Conservation (phyloP, 2,329 filamentous ascomycete species). For the Camptophora hylomeconis region DNA sequence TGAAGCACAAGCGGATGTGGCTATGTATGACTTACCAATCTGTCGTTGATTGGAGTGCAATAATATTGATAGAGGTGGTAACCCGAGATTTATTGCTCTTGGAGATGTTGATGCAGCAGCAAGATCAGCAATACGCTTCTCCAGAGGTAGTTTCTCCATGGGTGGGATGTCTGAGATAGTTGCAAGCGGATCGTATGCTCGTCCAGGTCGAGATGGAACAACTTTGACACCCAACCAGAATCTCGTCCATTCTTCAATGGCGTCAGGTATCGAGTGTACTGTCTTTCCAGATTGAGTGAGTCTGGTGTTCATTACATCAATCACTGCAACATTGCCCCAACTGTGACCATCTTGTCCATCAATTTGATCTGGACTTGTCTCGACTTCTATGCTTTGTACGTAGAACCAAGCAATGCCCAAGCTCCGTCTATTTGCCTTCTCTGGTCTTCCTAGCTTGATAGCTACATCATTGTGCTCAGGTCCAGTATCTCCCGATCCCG, state of each 20-base stretch:
- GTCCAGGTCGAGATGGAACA: slow-evolving; percentile 36
- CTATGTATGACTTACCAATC: slow-evolving; percentile 79
- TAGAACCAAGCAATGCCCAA: slow-evolving; percentile 65
- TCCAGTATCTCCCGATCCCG: slow-evolving; percentile 41
- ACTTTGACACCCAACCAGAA: slow-evolving; percentile 75
- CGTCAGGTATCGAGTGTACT: slow-evolving; percentile 65
- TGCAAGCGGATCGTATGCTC: slow-evolving; percentile 23
- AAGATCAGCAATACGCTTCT: slow-evolving; percentile 65
- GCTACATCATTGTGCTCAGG: slow-evolving; percentile 59
- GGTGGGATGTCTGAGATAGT: slow-evolving; percentile 21
- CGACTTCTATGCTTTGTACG: slow-evolving; percentile 32
- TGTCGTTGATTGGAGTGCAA: slow-evolving; percentile 84
- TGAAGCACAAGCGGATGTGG: slow-evolving; percentile 65
- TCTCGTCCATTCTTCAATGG: slow-evolving; percentile 67
- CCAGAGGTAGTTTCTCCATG: slow-evolving; percentile 45
- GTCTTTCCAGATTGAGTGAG: slow-evolving; percentile 88
- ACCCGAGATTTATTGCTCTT: slow-evolving; percentile 70
- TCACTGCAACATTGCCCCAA: slow-evolving; percentile 77
- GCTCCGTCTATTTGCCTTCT: slow-evolving; percentile 5
- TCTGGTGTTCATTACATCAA: slow-evolving; percentile 74
- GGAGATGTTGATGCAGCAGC: slow-evolving; percentile 80
- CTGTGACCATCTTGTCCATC: slow-evolving; percentile 52
- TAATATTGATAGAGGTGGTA: slow-evolving; percentile 79
- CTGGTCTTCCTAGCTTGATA: slow-evolving; percentile 24
- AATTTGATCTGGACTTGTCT: slow-evolving; percentile 28